A percentile compares a stretch with the other conserved stretches of the same genome.
Conservation (phyloP, 257 asterid genomes). For the Thymus mandschuricus region DNA sequence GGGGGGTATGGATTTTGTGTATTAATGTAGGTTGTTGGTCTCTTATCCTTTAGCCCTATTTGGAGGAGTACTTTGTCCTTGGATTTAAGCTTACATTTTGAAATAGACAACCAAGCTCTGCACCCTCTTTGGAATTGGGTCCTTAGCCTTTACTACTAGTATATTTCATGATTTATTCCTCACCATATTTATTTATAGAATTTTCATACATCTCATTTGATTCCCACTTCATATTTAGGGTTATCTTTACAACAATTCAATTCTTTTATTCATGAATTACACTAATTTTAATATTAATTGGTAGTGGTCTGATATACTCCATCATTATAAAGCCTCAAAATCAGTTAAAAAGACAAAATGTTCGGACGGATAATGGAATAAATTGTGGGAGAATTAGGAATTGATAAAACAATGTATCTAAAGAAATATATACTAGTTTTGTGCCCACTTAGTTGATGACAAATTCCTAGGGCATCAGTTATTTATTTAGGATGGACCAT, state of each 20-base stretch:
- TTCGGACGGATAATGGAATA: not conserved
- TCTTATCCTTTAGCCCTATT: conserved; percentile 29
- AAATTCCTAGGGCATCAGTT: conserved; percentile 3
- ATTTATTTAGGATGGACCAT: conserved; percentile 15
- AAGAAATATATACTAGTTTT: not conserved
- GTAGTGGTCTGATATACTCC: too few relatives aligned
- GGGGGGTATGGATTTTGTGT: not conserved
- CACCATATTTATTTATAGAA: too few relatives aligned
- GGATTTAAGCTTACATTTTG: not conserved
- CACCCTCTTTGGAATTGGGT: too few relatives aligned
- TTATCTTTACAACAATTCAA: too few relatives aligned
- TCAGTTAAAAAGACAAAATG: not conserved
- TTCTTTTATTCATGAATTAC: too few relatives aligned
- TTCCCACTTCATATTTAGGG: too few relatives aligned
- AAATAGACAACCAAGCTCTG: not conserved
- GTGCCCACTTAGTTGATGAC: conserved; percentile 20
- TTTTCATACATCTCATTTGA: too few relatives aligned
- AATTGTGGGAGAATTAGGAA: not conserved
- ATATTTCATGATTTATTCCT: too few relatives aligned
- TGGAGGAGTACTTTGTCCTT: conserved; percentile 32
- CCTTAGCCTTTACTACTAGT: too few relatives aligned
- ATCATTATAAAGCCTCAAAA: too few relatives aligned
- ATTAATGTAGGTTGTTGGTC: not conserved
- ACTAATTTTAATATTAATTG: too few relatives aligned
- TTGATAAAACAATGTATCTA: not conserved